Evolutionary conservation across 1,139 yeast genomes (phyloP).

Genomic region (Suhomyces maxii): DNA sequence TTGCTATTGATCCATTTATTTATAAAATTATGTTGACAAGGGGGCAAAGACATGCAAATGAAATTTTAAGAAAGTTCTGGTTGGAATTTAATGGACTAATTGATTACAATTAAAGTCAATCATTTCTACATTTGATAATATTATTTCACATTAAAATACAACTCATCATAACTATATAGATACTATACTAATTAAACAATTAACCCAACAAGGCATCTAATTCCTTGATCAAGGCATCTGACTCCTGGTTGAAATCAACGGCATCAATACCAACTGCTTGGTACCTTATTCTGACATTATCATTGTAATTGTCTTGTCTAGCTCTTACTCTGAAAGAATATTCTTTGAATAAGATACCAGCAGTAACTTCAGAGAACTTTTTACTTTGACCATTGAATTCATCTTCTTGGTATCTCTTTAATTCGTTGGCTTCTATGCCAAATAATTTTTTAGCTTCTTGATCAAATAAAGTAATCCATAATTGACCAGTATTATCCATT

Average conservation of each 20-base stretch:
- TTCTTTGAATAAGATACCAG: conserved; percentile 63
- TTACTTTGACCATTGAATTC: conserved; percentile 37
- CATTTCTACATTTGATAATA: background rate
- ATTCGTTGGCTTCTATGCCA: conserved; percentile 69
- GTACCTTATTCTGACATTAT: conserved; percentile 73
- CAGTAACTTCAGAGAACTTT: conserved; percentile 50
- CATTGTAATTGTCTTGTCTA: conserved; percentile 80
- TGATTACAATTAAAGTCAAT: conserved; percentile 31
- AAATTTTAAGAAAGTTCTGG: conserved; percentile 67
- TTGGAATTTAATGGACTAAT: conserved; percentile 49
- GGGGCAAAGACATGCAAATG: conserved; percentile 62
- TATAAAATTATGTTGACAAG: conserved; percentile 60
- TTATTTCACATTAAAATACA: conserved; percentile 5
- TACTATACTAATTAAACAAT: conserved; percentile 3
- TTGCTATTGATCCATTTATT: conserved; percentile 35
- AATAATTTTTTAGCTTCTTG: conserved; percentile 73
- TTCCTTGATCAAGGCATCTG: conserved; percentile 54
- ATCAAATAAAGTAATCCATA: conserved; percentile 88
- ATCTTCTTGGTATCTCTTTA: conserved; percentile 50
- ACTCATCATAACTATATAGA: conserved; percentile 1
- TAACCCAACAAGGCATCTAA: conserved; percentile 43
- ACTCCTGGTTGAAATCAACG: conserved; percentile 62
- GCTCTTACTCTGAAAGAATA: conserved; percentile 81
- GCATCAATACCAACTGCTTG: conserved; percentile 57
- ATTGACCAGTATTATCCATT: conserved; percentile 76